Evolutionary conservation across 768 basidiomycete genomes (phyloP).

Genomic region (Obba rivulosa): DNA sequence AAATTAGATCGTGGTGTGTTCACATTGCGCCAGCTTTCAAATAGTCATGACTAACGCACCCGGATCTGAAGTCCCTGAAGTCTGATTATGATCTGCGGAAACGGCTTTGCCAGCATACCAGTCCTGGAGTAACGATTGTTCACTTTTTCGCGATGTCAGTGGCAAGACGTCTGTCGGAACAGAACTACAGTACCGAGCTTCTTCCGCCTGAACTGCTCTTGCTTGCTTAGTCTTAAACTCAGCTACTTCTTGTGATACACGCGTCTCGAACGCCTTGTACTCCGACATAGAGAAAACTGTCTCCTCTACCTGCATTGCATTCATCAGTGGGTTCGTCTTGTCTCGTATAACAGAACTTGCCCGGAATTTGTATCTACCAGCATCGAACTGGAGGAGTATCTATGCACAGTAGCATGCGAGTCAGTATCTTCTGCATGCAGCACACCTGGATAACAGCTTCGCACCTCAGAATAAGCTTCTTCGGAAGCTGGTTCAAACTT

Average conservation of each 20-base stretch:
- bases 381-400: conserved; percentile 48
- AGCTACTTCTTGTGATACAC: conserved; percentile 36
- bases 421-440: too few relatives aligned
- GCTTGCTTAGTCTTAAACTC: conserved; percentile 38
- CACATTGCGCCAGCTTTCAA: too few relatives aligned
- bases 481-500: conserved; percentile 44
- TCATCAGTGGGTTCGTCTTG: neutral
- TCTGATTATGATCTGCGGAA: too few relatives aligned
- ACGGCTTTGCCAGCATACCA: too few relatives aligned
- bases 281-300: conserved; percentile 48
- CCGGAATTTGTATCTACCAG: conserved; percentile 48
- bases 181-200: conserved; percentile 28
- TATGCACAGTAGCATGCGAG: conserved; percentile 14
- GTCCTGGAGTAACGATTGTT: neutral
- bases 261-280: conserved; percentile 37
- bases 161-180: neutral
- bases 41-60: too few relatives aligned
- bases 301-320: conserved; percentile 38
- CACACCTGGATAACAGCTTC: neutral
- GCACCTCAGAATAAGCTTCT: conserved; percentile 43
- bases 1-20: neutral
- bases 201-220: conserved; percentile 32
- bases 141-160: neutral
- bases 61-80: too few relatives aligned
- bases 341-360: conserved; percentile 18